These are phyloP conservation scores for Colletotrichum godetiae DNA, from an alignment of 2,329 filamentous ascomycete genomes.

Conservation along the genomic window DNA sequence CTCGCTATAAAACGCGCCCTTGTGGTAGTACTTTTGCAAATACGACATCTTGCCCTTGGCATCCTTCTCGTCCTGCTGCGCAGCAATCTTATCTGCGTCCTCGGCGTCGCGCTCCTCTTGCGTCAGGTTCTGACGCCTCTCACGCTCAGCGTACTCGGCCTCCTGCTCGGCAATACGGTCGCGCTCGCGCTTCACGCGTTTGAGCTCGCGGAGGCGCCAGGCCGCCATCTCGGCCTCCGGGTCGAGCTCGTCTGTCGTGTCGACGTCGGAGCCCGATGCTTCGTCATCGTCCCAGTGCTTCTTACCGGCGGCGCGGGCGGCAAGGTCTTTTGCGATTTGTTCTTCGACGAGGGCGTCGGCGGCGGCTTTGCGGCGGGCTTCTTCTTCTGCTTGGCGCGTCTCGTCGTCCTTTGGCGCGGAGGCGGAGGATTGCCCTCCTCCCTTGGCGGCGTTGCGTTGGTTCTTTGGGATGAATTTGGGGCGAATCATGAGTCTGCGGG, in stretches of 20 bases:
- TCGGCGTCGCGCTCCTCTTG: conserved; percentile 88
- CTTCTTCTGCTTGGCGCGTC: conserved; percentile 62
- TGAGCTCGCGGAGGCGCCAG: conserved; percentile 93
- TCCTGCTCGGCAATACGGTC: conserved; percentile 87
- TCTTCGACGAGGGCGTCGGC: conserved; percentile 87
- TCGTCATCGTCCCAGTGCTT: conserved; percentile 87
- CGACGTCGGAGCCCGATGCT: conserved; percentile 74
- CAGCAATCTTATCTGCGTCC: conserved; percentile 80
- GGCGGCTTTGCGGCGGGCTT: conserved; percentile 74
- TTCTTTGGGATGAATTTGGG: conserved; percentile 73
- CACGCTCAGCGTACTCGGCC: conserved; percentile 87
- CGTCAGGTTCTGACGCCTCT: conserved; percentile 87
- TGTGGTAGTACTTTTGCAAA: conserved; percentile 97
- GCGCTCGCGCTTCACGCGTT: conserved; percentile 87
- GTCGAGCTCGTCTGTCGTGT: conserved; percentile 89
- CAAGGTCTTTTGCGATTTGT: conserved; percentile 85
- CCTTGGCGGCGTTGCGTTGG: conserved; percentile 54
- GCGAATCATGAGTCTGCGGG: conserved; percentile 67
- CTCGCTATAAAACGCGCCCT: conserved; percentile 93
- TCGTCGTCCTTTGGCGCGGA: conserved; percentile 47
- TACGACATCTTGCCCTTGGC: conserved; percentile 83
- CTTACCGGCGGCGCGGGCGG: conserved; percentile 78
- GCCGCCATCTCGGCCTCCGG: conserved; percentile 89
- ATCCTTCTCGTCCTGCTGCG: conserved; percentile 84
- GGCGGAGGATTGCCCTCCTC: conserved; percentile 38